phyloP scores from a whole-genome alignment of 1,284 basidiomycete species.

The Trametes polyzona region DNA sequence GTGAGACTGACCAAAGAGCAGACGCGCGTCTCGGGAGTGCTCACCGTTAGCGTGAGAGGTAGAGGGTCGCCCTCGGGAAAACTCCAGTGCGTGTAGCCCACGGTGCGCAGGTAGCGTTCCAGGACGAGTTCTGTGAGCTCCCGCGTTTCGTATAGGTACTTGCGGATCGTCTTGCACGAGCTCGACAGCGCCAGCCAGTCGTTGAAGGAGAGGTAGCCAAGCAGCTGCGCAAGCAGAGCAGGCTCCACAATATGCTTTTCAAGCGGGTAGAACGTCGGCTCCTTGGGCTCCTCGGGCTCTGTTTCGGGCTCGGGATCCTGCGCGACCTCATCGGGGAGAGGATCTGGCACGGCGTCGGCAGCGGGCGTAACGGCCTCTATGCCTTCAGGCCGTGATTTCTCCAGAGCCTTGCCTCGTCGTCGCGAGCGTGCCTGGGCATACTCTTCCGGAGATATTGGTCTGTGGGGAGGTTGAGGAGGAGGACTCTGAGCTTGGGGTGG shows the following conservation, averaged over 20 bases:
- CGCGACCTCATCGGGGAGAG: constrained; percentile 10
- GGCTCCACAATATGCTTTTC: constrained; percentile 53
- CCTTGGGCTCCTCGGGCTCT: constrained; percentile 20
- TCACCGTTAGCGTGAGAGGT: constrained; percentile 63
- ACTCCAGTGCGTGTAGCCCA: constrained; percentile 72
- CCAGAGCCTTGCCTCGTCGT: constrained; percentile 46
- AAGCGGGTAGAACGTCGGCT: constrained; percentile 55
- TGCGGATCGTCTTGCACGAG: constrained; percentile 56
- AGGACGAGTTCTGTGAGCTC: constrained; percentile 63
- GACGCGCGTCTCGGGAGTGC: constrained; percentile 19
- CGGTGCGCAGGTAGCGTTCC: constrained; percentile 65
- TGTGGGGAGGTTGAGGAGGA: constrained; percentile 23
- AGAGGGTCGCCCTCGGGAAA: constrained; percentile 64
- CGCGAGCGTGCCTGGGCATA: constrained; percentile 43
- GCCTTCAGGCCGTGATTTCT: constrained; percentile 41
- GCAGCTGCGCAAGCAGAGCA: constrained; percentile 52
- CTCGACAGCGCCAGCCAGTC: constrained; percentile 68
- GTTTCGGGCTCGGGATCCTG: constrained; percentile 15
- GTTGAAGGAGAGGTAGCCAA: constrained; percentile 61
- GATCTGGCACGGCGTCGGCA: constrained; percentile 11
- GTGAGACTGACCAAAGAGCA: constrained; percentile 1
- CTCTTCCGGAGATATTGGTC: constrained; percentile 41
- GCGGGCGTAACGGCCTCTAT: constrained; percentile 20
- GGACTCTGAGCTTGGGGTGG: background rate
- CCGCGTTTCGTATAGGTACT: constrained; percentile 50